phyloP scores from a whole-genome alignment of 139 green algal species.

The Chlorella ohadii region DNA sequence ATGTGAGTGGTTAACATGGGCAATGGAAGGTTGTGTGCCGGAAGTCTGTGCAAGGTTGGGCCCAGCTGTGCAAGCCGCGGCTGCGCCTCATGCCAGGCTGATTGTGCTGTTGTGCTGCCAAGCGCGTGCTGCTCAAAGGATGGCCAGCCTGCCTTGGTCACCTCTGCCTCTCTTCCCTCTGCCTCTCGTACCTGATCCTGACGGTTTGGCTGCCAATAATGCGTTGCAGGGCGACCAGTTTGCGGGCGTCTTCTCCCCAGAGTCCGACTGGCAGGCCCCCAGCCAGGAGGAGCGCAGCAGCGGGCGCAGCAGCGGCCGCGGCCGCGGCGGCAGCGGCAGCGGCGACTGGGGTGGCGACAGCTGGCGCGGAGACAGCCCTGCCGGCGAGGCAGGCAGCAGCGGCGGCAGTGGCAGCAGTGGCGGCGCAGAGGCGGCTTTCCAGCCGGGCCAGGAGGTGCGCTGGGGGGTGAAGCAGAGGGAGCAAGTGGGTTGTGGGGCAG shows the following conservation, averaged over 20 bases:
- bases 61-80: too few species aligned
- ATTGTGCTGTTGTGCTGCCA: neutral
- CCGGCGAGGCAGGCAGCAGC: neutral
- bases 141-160: too few species aligned
- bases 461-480: too few species aligned
- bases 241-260: constrained; percentile 1
- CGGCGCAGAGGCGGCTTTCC: constrained; percentile 2
- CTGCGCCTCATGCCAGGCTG: too few species aligned
- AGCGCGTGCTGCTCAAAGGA: too few species aligned
- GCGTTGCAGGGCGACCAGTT: neutral
- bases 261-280: neutral
- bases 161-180: too few species aligned
- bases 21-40: neutral
- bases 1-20: neutral
- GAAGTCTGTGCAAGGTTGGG: too few species aligned
- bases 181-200: too few species aligned
- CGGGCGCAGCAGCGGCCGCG: neutral
- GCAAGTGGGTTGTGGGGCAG: too few species aligned
- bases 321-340: neutral
- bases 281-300: neutral
- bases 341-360: neutral
- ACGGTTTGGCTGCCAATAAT: too few species aligned
- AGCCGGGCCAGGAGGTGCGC: constrained; percentile 24
- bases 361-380: neutral
- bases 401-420: neutral